Conservation (phyloP, 164 flowering plant genomes). For the Magnolia kwangsiensis region DNA sequence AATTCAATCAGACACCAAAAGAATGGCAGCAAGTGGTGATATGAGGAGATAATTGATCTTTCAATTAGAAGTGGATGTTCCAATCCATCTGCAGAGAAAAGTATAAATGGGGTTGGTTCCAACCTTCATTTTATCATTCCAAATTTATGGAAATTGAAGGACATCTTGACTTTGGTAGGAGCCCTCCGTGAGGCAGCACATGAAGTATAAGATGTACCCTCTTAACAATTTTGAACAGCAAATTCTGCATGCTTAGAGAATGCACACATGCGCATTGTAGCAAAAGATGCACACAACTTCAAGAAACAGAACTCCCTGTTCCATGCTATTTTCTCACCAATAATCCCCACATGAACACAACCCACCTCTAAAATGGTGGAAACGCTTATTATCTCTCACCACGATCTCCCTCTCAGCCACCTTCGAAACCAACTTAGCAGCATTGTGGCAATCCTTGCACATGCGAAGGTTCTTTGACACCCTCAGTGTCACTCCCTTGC, state of each 20-base stretch:
- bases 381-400: constrained; percentile 62
- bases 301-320: background rate
- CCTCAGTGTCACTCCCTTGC: constrained; percentile 38
- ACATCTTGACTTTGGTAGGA: background rate
- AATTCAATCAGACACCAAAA: background rate
- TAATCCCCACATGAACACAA: constrained; percentile 62
- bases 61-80: background rate
- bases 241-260: background rate
- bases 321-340: constrained; percentile 29
- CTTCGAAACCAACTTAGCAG: constrained; percentile 48
- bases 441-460: constrained; percentile 62
- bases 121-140: background rate
- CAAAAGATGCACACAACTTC: background rate
- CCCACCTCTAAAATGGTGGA: constrained; percentile 61
- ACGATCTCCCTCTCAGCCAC: constrained; percentile 50
- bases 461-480: constrained; percentile 55
- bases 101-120: background rate
- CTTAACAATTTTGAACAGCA: background rate
- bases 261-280: background rate
- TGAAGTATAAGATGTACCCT: background rate
- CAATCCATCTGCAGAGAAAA: background rate
- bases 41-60: background rate
- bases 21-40: background rate
- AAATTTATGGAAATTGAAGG: background rate
- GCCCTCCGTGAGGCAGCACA: background rate